Conservation (phyloP, 2,329 filamentous ascomycete genomes). For the Zymoseptoria crescenta region DNA sequence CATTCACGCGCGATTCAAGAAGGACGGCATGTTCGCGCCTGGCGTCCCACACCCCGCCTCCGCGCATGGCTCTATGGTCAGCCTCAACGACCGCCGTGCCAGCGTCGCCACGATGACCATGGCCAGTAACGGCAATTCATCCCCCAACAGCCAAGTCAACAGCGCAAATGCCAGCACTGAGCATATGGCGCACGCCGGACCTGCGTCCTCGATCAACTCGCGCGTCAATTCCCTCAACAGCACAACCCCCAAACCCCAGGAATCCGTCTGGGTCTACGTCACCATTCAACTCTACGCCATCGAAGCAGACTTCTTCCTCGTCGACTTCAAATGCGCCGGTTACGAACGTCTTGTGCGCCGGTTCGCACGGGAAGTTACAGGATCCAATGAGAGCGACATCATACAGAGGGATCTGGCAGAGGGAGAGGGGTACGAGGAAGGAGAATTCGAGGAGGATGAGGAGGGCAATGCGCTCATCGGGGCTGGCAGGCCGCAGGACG, state of each 20-base stretch:
- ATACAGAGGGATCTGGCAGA: conserved; percentile 14
- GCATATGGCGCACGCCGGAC: conserved; percentile 21
- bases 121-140: conserved; percentile 7
- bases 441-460: conserved; percentile 26
- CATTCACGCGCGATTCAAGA: conserved; percentile 81
- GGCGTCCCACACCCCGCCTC: conserved; percentile 43
- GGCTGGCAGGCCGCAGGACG: conserved; percentile 53
- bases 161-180: conserved; percentile 21
- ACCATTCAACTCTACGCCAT: conserved; percentile 95
- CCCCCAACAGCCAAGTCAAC: conserved; percentile 11
- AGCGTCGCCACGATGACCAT: conserved; percentile 23
- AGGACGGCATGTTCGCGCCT: conserved; percentile 62
- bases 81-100: conserved; percentile 30
- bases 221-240: conserved; percentile 1
- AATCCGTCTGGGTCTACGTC: conserved; percentile 84
- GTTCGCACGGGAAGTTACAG: conserved; percentile 31
- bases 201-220: conserved; percentile 7
- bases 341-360: conserved; percentile 73
- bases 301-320: conserved; percentile 84
- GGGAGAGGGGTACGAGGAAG: conserved; percentile 15
- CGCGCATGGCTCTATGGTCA: conserved; percentile 41
- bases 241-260: conserved; percentile 24
- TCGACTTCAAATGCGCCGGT: conserved; percentile 97
- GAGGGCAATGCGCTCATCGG: conserved; percentile 37
- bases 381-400: conserved; percentile 20